phyloP scores from a whole-genome alignment of 495 filamentous ascomycete species.

The Penicillium paxilli region DNA sequence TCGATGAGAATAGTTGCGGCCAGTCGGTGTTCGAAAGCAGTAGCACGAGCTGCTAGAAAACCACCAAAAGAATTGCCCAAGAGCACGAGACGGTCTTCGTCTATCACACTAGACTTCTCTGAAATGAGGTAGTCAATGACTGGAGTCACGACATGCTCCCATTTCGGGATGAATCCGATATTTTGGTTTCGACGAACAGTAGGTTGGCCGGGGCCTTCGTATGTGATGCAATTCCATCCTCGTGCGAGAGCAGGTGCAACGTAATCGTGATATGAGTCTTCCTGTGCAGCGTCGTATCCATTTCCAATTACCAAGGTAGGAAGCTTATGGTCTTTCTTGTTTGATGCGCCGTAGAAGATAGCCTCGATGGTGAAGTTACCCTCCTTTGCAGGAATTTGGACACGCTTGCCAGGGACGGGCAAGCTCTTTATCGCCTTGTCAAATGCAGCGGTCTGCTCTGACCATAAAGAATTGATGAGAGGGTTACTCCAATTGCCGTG shows the following conservation, averaged over 20 bases:
- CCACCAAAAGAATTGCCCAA: constrained; percentile 42
- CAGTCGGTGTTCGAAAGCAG: constrained; percentile 45
- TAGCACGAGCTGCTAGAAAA: constrained; percentile 35
- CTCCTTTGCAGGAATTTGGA: constrained; percentile 6
- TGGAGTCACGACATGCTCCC: constrained; percentile 47
- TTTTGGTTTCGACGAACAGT: constrained; percentile 43
- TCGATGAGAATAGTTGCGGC: constrained; percentile 38
- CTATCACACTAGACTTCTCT: constrained; percentile 22
- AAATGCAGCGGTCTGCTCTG: constrained; percentile 48
- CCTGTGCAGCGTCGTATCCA: constrained; percentile 41
- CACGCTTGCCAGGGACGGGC: constrained; percentile 34
- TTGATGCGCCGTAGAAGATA: neutral
- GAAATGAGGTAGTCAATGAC: constrained; percentile 40
- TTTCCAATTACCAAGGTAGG: constrained; percentile 8
- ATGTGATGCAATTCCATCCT: constrained; percentile 47
- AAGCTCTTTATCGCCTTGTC: constrained; percentile 40
- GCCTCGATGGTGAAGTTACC: constrained; percentile 1
- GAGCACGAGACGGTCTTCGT: constrained; percentile 17
- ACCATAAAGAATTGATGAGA: constrained; percentile 40
- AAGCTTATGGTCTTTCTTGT: neutral
- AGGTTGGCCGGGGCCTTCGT: constrained; percentile 52
- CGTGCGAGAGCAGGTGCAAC: constrained; percentile 36
- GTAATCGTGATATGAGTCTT: constrained; percentile 42
- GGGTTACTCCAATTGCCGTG: constrained; percentile 36
- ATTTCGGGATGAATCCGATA: constrained; percentile 48